Evolutionary conservation across 2,329 filamentous ascomycete genomes (phyloP), one percentile per base, ranked within the genome.

Genomic region (Cytospora piceicola): DNA sequence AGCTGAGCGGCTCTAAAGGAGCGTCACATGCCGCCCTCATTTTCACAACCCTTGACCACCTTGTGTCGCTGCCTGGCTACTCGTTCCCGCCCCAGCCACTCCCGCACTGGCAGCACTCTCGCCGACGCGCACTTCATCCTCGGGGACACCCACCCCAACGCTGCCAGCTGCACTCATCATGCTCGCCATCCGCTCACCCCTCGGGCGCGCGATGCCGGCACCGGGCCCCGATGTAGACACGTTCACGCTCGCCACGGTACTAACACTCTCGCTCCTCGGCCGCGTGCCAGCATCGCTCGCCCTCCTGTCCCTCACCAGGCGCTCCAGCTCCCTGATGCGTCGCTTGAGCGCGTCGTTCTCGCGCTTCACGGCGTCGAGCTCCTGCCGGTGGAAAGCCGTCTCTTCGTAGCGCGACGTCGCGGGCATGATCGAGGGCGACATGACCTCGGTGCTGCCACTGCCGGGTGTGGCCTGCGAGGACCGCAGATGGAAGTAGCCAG

Each of bases 311-410:
- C 81, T 78, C 9, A 89, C 77, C 68, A 81, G 76, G 46, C 81
- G 79, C 76, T 90, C 88, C 14, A 90, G 76, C 53, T 90, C 88
- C 55, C 86, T 81, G 65, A 90, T 84, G 17, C 85, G 81, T 63
- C 82, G 79, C 78, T 87, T 88, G 55, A 90, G 76, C 0, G 75
- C 74, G 61, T 90, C 88, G 67, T 90, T 90, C 75, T 90, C 88
- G 56, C 82, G 80, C 76, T 88, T 89, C 49, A 85, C 84, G 6
- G 71, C 77, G 29, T 90, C 88, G 0, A 90, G 77, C 72, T 90
- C 88, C 46, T 82, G 79, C 5, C 87, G 80, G 70, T 86, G 86
- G 66, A 82, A 83, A 0, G 83, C 83, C 0, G 85, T 85, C 74
- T 90, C 88, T 69, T 90, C 88, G 72, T 88, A 88, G 15, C 87